These are phyloP conservation scores for Orbilia quercus DNA, from an alignment of 2,329 filamentous ascomycete genomes.

Conservation along the genomic window DNA sequence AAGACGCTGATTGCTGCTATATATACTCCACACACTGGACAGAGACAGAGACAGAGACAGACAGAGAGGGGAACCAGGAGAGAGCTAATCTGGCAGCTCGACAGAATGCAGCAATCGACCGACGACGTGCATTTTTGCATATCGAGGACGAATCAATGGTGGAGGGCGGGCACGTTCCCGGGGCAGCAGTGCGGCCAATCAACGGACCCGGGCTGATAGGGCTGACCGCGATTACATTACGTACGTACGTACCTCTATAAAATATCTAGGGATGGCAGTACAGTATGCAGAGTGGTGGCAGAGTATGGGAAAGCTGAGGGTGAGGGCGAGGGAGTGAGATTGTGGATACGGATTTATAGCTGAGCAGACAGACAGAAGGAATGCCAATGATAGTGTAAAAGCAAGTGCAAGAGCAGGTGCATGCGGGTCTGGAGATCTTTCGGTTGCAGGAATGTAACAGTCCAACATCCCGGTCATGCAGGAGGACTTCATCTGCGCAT, in stretches of 20 bases:
- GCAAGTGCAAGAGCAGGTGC: too few relatives aligned
- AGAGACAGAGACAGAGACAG: neutral
- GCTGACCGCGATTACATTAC: constrained; percentile 17
- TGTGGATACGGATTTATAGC: neutral
- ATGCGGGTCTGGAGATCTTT: too few relatives aligned
- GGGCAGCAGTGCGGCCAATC: neutral
- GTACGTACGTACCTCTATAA: neutral
- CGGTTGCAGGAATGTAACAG: constrained; percentile 4
- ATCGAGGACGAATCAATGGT: constrained; percentile 23
- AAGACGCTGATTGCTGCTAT: neutral
- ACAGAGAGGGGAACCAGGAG: neutral
- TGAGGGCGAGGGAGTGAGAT: neutral
- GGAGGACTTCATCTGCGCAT: too few relatives aligned
- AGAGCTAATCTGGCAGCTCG: neutral
- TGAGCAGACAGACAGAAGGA: neutral
- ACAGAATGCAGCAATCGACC: neutral
- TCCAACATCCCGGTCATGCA: neutral
- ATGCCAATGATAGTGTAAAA: too few relatives aligned
- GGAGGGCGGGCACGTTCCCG: constrained; percentile 34
- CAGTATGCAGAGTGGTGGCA: too few relatives aligned
- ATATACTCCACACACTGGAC: neutral
- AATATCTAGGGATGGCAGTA: too few relatives aligned
- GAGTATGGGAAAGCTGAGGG: too few relatives aligned
- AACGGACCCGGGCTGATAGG: constrained; percentile 10
- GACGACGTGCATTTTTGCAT: too few relatives aligned